Conservation (phyloP, 305 asterid species). For the Solanum hybrid region DNA sequence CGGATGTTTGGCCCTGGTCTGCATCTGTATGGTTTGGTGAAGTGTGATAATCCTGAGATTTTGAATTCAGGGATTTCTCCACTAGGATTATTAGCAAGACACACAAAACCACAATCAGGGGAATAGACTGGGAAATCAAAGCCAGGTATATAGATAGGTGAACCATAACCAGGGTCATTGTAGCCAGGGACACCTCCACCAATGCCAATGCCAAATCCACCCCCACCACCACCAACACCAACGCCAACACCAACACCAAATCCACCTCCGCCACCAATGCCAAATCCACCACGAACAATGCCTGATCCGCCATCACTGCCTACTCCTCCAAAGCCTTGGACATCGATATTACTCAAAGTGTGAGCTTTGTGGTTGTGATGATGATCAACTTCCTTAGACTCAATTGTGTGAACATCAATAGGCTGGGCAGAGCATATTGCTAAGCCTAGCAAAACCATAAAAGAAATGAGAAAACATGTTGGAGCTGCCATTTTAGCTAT, state of each 20-base stretch:
- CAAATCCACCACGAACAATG: background rate
- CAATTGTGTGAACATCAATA: background rate
- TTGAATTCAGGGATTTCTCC: background rate
- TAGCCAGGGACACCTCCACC: background rate
- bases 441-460: conserved; percentile 9
- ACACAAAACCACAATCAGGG: background rate
- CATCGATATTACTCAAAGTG: background rate
- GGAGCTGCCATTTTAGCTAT: conserved; percentile 14
- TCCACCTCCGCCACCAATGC: background rate
- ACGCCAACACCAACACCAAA: background rate
- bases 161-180: background rate
- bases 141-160: background rate
- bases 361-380: background rate
- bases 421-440: conserved; percentile 13
- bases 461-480: conserved; percentile 1
- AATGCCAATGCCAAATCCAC: background rate
- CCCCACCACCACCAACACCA: background rate
- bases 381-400: background rate
- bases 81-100: background rate
- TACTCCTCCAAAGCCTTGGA: background rate
- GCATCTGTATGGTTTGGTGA: background rate
- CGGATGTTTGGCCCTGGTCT: background rate
- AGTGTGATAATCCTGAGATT: background rate
- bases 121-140: background rate
- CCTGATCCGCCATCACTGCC: background rate